Base-by-base conservation (phyloP, 2,329 filamentous ascomycete genomes). In the Fusarium mangiferae region DNA sequence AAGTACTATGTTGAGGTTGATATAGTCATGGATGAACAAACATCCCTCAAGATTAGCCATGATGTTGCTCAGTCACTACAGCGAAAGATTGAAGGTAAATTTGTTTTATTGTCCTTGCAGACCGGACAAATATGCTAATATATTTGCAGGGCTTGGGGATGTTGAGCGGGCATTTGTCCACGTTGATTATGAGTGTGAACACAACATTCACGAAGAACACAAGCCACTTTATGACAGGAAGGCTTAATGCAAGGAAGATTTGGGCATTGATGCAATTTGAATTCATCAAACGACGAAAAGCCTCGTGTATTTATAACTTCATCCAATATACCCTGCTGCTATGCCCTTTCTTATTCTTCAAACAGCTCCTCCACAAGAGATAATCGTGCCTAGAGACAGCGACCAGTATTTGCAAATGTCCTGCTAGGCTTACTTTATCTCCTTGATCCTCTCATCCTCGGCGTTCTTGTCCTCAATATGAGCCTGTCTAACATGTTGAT, bases 31-130 rank as follows among this genome's bases (percentile, higher is more conserved):
- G 33, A 59, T 49, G 33, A 59, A 20, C 42, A 49, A 13, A 59
- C 56, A 18, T 59, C 56, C 10, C 56, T 59, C 24, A 59, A 59
- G 33, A 28, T 59, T 17, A 59, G 56, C 56, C 56, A 59, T 59
- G 56, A 59, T 24, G 56, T 59, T 38, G 56, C 56, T 4, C 56
- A 59, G 33, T 59, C 56, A 18, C 15, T 59, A 14, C 56, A 59
- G 33, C 56, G 56, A 5, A 59, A 59, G 24, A 59, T 59, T 48
- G 42, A 59, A 49, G 56, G 56, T 30, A 24, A 12, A 7, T 15
- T 9, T 3, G 1, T 17, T 36, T 18, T 22, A 7, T 5, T 17
- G 24, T 15, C 6, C 7, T 46, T 28, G 3, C 5, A 9, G 1
- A 11, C 24, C 14, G 3, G 10, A 2, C 9, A 24, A 24, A 24